A percentile compares a stretch with the other conserved stretches of the same genome.
These are phyloP conservation scores for Calonectria henricotiae DNA, from an alignment of 2,329 filamentous ascomycete species.

Conservation along the genomic window DNA sequence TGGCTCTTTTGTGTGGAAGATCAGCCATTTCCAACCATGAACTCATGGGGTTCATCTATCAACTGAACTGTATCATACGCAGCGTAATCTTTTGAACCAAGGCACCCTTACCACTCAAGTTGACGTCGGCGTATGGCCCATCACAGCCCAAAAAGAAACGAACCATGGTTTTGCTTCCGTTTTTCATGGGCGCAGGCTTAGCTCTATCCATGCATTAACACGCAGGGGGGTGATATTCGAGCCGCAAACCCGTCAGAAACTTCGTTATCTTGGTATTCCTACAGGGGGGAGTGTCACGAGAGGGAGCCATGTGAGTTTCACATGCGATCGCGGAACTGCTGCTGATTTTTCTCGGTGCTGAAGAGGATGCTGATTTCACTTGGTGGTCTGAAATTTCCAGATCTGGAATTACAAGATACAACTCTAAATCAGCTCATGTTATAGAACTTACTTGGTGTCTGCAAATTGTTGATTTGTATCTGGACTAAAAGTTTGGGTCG, in stretches of 20 bases:
- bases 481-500: neutral
- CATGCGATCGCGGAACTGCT: neutral
- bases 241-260: neutral
- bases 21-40: neutral
- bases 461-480: neutral
- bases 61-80: neutral
- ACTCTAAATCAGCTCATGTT: neutral
- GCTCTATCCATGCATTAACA: neutral
- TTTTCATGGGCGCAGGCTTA: neutral
- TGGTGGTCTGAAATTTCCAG: neutral
- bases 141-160: constrained; percentile 1
- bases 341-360: neutral
- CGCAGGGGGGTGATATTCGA: neutral
- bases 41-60: neutral
- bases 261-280: neutral
- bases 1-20: neutral
- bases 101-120: neutral
- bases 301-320: neutral
- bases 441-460: neutral
- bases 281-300: constrained; percentile 1
- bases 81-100: neutral
- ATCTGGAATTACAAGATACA: neutral
- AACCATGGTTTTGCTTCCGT: neutral
- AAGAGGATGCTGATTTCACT: neutral
- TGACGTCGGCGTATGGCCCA: neutral